Conservation (phyloP, 1,284 basidiomycete species). For the Pascua guehoae region DNA sequence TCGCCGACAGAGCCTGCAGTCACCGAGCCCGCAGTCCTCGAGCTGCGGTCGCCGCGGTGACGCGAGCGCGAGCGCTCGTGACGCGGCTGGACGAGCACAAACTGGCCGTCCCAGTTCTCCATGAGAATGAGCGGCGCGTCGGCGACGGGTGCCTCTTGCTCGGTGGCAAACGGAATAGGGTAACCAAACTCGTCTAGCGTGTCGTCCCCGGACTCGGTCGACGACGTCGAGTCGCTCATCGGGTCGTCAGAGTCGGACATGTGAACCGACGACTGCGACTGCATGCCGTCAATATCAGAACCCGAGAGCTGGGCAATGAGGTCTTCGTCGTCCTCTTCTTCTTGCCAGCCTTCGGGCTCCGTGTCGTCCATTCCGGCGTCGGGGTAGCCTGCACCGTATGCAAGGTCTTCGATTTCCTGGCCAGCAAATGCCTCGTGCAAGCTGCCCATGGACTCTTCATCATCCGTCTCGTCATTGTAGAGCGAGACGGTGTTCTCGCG, state of each 20-base stretch:
- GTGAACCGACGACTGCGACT: conserved; percentile 42
- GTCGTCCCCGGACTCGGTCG: conserved; percentile 28
- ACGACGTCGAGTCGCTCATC: conserved; percentile 32
- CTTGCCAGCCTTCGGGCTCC: conserved; percentile 25
- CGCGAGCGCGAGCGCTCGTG: conserved; percentile 25
- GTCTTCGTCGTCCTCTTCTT: conserved; percentile 35
- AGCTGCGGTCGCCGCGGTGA: conserved; percentile 20
- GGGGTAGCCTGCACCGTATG: conserved; percentile 36
- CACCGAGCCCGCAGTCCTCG: conserved; percentile 2
- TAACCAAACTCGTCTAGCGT: conserved; percentile 47
- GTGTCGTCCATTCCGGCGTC: conserved; percentile 30
- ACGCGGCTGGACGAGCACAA: conserved; percentile 42
- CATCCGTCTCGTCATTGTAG: conserved; percentile 24
- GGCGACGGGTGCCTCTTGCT: conserved; percentile 5
- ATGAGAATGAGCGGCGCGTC: conserved; percentile 40
- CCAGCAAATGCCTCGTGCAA: conserved; percentile 41
- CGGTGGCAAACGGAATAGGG: conserved; percentile 24
- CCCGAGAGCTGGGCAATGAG: conserved; percentile 43
- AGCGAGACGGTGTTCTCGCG: conserved; percentile 17
- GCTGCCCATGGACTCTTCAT: conserved; percentile 26
- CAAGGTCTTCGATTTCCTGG: conserved; percentile 45
- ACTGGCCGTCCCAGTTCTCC: conserved; percentile 48
- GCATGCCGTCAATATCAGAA: conserved; percentile 37
- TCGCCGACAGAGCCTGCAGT: conserved; percentile 37
- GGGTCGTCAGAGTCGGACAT: conserved; percentile 29